These are phyloP conservation scores for Thinopyrum obtusiflorum DNA, from an alignment of 202 grass and related monocot species.

Conservation along the genomic window DNA sequence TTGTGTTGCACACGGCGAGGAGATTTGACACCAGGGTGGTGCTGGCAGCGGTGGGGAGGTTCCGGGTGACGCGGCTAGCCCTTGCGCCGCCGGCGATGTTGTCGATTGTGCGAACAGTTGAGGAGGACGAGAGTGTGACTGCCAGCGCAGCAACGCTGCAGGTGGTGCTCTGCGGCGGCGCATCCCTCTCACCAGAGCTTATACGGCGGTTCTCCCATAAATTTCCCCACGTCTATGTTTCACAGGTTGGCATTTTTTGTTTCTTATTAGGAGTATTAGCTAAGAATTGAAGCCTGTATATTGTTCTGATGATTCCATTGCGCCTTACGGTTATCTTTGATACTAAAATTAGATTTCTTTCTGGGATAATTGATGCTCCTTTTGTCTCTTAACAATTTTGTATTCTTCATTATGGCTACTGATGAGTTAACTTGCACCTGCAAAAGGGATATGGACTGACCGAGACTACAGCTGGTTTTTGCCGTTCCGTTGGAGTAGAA, in stretches of 20 bases:
- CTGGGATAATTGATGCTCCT: no score
- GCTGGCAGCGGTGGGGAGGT: slow-evolving; percentile 31
- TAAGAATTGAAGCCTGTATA: not conserved
- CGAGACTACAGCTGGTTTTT: slow-evolving; percentile 49
- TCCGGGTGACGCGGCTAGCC: slow-evolving; percentile 30
- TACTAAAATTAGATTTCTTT: not conserved
- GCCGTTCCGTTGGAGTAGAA: slow-evolving; percentile 12
- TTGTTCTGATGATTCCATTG: not conserved
- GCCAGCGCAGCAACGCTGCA: slow-evolving; percentile 19
- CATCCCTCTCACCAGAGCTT: slow-evolving; percentile 32
- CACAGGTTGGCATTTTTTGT: slow-evolving; percentile 32
- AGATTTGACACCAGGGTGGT: slow-evolving; percentile 42
- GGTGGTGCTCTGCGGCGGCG: slow-evolving; percentile 40
- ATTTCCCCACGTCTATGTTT: slow-evolving; percentile 36
- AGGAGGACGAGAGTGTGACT: slow-evolving; percentile 16
- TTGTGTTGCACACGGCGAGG: slow-evolving; percentile 37
- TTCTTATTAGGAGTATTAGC: not conserved
- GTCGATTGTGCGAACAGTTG: slow-evolving; percentile 37
- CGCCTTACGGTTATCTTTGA: not conserved
- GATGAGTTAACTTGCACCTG: not conserved
- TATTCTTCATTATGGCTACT: not conserved
- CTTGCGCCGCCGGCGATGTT: slow-evolving; percentile 56
- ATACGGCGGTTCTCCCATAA: slow-evolving; percentile 34
- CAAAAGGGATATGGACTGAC: slow-evolving; percentile 78
- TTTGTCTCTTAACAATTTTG: not conserved